These are phyloP conservation scores for Plasmodium gonderi DNA, from an alignment of 169 alveolate species.

Conservation along the genomic window DNA sequence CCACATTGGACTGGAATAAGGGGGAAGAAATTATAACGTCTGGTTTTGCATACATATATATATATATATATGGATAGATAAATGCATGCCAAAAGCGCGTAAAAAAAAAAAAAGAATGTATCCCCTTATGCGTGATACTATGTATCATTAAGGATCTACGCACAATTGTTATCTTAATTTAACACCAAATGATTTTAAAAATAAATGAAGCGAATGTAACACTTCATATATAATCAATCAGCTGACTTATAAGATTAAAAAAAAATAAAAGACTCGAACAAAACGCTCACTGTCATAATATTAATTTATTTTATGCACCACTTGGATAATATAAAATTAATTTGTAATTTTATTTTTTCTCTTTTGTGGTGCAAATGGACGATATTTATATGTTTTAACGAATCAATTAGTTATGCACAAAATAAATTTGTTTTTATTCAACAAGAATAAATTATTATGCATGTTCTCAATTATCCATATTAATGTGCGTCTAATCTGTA, in stretches of 20 bases:
- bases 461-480: no score
- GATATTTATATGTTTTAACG: no score
- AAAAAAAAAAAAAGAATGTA: background rate
- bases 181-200: constrained; percentile 68
- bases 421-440: no score
- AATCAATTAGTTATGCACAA: no score
- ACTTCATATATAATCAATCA: constrained; percentile 36
- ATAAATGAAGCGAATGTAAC: constrained; percentile 3
- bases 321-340: constrained; percentile 22
- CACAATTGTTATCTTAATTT: constrained; percentile 28
- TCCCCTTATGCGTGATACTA: background rate
- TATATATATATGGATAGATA: background rate
- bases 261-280: constrained; percentile 50
- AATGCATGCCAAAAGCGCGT: background rate
- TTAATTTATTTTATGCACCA: constrained; percentile 56
- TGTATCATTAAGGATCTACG: background rate
- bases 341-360: background rate
- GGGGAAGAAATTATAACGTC: background rate
- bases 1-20: background rate
- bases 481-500: background rate
- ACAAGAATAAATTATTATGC: no score
- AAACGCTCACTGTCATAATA: constrained; percentile 36
- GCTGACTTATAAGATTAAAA: constrained; percentile 66
- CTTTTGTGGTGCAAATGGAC: constrained; percentile 43
- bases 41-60: background rate